These are phyloP conservation scores for Vanrija sp. DNA, from an alignment of 1,284 basidiomycete genomes.

Conservation along the genomic window DNA sequence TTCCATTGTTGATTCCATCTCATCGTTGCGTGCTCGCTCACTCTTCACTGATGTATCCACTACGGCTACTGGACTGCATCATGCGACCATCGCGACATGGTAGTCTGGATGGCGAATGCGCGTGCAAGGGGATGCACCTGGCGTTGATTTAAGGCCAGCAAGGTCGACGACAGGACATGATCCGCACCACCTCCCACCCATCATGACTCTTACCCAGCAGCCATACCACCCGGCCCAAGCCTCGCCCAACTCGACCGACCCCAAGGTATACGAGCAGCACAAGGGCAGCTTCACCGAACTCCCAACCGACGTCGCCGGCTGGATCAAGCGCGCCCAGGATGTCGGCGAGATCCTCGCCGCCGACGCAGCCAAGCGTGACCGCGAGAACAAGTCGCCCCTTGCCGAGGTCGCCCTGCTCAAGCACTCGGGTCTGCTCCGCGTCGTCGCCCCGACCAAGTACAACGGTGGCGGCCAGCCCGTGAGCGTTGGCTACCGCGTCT, in stretches of 20 bases:
- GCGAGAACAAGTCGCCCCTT: constrained; percentile 6
- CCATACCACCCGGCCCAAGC: no score
- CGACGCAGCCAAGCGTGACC: constrained; percentile 5
- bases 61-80: no score
- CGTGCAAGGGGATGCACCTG: no score
- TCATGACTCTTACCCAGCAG: no score
- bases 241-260: constrained; percentile 4
- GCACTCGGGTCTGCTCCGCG: constrained; percentile 6
- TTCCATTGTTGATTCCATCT: no score
- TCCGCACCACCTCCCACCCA: no score
- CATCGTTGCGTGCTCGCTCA: no score
- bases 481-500: not conserved
- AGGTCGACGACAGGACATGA: no score
- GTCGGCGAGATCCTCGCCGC: not conserved
- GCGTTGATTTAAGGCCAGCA: no score
- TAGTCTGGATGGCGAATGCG: no score
- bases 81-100: no score
- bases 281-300: not conserved
- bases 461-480: constrained; percentile 7
- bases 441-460: constrained; percentile 3
- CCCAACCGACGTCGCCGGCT: not conserved
- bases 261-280: constrained; percentile 7
- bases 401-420: constrained; percentile 11
- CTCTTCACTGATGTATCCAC: no score
- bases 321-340: constrained; percentile 6